Base-by-base conservation (phyloP, 2,329 filamentous ascomycete species). In the Ceratocystis variospora region DNA sequence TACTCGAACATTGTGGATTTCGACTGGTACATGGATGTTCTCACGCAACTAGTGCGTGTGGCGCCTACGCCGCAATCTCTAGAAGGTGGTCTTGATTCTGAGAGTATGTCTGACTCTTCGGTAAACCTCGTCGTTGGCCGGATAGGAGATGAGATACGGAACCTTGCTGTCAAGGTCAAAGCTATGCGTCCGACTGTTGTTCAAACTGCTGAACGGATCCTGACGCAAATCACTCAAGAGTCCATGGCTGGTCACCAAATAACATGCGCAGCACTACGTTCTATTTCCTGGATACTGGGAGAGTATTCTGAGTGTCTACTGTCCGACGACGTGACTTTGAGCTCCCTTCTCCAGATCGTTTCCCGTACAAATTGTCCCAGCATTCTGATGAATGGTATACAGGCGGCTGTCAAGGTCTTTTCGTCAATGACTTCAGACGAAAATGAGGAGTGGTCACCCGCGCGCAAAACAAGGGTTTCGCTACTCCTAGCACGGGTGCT, bases 21-120 rank as follows among this genome's bases (percentile, higher is more conserved):
- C 74, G 93, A 96, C 70, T 99, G 94, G 94, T 97, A 97, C 74
- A 88, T 97, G 70, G 89, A 94, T 70, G 84, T 96, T 33, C 78
- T 99, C 37, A 87, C 90, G 4, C 90, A 96, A 73, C 81, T 99
- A 15, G 85, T 96, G 50, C 85, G 87, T 73, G 81, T 89, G 76
- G 79, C 87, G 22, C 88, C 78, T 0, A 71, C 78, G n/a, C 76
- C 80, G 61, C 76, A 77, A 48, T 72, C 72, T 6, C 71, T 72
- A 6, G 77, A 79, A 5, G 72, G 72, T 4, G 41, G n/a, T 19
- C 15, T 63, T 12, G 55, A 31, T 25, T 22, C 50, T 8, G 19
- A 64, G 28, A 77, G 79, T 22, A 61, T 57, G 4, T 68, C 70
- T 71, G 44, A 70, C 55, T 61, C 61, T 28, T 57, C 65, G n/a